Evolutionary conservation across 768 basidiomycete genomes (phyloP), one percentile per base, ranked within the genome.

Genomic region (Lactarius tabidus): DNA sequence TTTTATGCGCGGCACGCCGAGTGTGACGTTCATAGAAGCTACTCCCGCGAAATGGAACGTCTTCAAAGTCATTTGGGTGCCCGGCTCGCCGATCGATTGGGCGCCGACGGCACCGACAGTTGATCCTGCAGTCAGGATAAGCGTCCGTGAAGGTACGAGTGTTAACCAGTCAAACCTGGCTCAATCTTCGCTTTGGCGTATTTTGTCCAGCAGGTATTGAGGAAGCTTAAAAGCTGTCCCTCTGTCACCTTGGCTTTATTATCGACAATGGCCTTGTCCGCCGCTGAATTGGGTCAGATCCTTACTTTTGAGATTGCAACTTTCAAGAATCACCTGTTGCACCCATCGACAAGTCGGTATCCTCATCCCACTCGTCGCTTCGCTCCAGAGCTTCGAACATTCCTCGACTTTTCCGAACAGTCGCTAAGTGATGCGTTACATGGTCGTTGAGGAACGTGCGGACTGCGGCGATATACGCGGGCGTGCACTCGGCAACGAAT

Each of bases 21-120:
- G 85, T 0, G 97, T 99, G 68, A 99, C 94, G 78, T 98, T 98
- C 97, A 98, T 99, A 41, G 95, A 96, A 9, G 97, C 97, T 67
- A 99, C 96, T 79, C 97, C 97, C 71, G 97, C 97, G 77, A 98
- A 99, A 82, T 99, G 97, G 86, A 99, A 99, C 62, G 97, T 98
- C 78, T 98, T 98, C 69, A 98, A 77, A 1, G 96, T 98, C 97
- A 99, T 99, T 74, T 99, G 97, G 0, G 97, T 99, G 48, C 96
- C 97, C 1, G 97, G 97, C 77, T 99, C 97, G 72, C 97, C 97
- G 69, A 99, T 98, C 1, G 97, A 98, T 73, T 99, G 97, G 6
- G 97, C 97, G 5, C 96, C 97, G 48, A 99, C 94, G 35, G 97
- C 97, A 33, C 97, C 97, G 23, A 99, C 97, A 23, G 97, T 98